These are phyloP conservation scores for Incumbomyces lentus DNA, from an alignment of 2,329 filamentous ascomycete species.

Conservation along the genomic window DNA sequence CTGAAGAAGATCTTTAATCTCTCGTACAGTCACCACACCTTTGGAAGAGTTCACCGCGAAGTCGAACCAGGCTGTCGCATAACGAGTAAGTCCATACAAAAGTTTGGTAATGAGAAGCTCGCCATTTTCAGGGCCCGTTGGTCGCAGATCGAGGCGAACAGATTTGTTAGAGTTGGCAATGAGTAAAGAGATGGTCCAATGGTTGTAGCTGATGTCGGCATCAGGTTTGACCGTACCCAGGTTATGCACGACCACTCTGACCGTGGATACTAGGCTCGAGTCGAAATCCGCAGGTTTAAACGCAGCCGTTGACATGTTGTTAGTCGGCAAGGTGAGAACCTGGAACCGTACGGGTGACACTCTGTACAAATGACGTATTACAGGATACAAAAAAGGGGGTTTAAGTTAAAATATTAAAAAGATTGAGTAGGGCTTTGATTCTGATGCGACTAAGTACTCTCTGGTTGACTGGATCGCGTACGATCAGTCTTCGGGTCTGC, in stretches of 20 bases:
- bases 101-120: neutral
- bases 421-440: too few species aligned
- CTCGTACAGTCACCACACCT: neutral
- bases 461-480: too few species aligned
- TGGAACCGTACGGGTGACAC: too few species aligned
- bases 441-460: too few species aligned
- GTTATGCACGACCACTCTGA: conserved; percentile 1
- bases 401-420: too few species aligned
- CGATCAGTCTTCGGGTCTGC: too few species aligned
- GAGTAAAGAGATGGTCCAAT: conserved; percentile 1
- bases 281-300: neutral
- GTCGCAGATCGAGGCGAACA: neutral
- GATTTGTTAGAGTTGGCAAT: neutral
- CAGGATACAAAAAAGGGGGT: too few species aligned
- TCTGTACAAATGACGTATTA: too few species aligned
- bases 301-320: neutral
- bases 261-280: neutral
- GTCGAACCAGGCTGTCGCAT: neutral
- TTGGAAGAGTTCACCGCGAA: neutral
- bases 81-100: neutral
- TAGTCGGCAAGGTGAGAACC: too few species aligned
- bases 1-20: neutral
- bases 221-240: neutral
- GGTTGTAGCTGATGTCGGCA: conserved; percentile 1
- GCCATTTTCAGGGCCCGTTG: neutral